phyloP scores from a whole-genome alignment of 2,329 filamentous ascomycete genomes.

The Colletotrichum lindemuthianum region DNA sequence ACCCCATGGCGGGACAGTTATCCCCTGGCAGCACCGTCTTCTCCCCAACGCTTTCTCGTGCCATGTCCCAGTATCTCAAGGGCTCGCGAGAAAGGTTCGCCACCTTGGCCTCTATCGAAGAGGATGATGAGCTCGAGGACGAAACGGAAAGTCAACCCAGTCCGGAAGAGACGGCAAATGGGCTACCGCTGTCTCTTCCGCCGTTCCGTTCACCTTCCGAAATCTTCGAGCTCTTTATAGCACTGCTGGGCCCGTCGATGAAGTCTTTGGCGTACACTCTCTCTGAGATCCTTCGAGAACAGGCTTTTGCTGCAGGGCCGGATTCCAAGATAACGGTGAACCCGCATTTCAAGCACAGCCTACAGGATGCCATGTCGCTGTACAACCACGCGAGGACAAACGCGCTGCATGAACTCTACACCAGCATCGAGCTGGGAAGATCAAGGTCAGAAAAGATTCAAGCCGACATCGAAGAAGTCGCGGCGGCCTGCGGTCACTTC shows the following conservation, averaged over 20 bases:
- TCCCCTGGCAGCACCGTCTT: conserved; percentile 44
- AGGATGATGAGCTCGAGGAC: conserved; percentile 61
- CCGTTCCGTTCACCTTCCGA: conserved; percentile 74
- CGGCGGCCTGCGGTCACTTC: conserved; percentile 97
- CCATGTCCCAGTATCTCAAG: conserved; percentile 47
- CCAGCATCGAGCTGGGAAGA: conserved; percentile 77
- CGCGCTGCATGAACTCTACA: conserved; percentile 83
- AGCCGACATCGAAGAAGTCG: conserved; percentile 96
- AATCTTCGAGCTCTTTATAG: conserved; percentile 92
- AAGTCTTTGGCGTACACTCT: conserved; percentile 94
- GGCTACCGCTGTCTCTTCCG: conserved; percentile 41
- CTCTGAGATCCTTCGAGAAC: conserved; percentile 86
- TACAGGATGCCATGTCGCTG: conserved; percentile 81
- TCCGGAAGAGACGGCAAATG: conserved; percentile 48
- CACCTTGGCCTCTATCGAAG: conserved; percentile 69
- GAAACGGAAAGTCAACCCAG: conserved; percentile 49
- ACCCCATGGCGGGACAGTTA: conserved; percentile 42
- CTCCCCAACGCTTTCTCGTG: conserved; percentile 44
- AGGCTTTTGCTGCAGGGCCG: conserved; percentile 79
- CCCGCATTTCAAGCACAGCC: conserved; percentile 80
- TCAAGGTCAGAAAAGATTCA: conserved; percentile 78
- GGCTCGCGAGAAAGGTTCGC: conserved; percentile 56
- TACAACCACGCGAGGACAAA: conserved; percentile 81
- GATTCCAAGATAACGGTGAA: conserved; percentile 78
- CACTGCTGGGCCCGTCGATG: conserved; percentile 90